Evolutionary conservation across 495 filamentous ascomycete genomes (phyloP), one percentile per base, ranked within the genome.

Genomic region (Xylaria flabelliformis): DNA sequence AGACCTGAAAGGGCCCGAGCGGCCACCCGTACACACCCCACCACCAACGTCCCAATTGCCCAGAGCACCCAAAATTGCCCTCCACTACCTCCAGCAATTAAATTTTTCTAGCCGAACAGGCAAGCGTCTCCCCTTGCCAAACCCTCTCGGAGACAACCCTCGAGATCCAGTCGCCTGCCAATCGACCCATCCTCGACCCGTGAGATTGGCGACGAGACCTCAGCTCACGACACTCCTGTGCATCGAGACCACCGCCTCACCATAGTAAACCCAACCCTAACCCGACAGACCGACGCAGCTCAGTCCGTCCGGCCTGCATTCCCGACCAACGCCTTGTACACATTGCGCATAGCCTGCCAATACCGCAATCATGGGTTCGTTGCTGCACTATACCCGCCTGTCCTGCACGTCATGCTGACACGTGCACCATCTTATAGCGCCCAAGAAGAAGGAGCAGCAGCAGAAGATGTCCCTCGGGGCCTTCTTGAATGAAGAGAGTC

Each of bases 351-450:
- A 72, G 76, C 64, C 75, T 77, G 41, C 58, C 80, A 83, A 81
- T 77, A 82, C 88, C 91, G 90, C 91, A 94, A 95, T 91, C 90
- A 97, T 97, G 93, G 91, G 93, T 96, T 85, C 82, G 92, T 86
- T 75, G 72, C 73, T 69, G 79, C 77, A 59, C 67, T 56, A 74
- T 17, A 10, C 61, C 61, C 61, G 36, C 39, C 39, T 44, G 21
- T 4, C 21, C 61, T n/a, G 39, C 39, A 42, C 39, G 58, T 58
- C 26, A 55, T 78, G 66, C 77, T 76, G 59, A 76, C 71, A 70
- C 70, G 72, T 64, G 66, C 61, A 19, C 61, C 61, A 12, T 70
- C 41, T 34, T 63, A 64, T 78, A 97, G 94, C 93, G 86, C 94
- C 94, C 66, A 97, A 97, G 85, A 89, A 90, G 80, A 95, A 94